Percentiles rank a stretch among this genome's conserved stretches.
phyloP scores from a whole-genome alignment of 805 yeast species.

The Teunomyces funiuensis region DNA sequence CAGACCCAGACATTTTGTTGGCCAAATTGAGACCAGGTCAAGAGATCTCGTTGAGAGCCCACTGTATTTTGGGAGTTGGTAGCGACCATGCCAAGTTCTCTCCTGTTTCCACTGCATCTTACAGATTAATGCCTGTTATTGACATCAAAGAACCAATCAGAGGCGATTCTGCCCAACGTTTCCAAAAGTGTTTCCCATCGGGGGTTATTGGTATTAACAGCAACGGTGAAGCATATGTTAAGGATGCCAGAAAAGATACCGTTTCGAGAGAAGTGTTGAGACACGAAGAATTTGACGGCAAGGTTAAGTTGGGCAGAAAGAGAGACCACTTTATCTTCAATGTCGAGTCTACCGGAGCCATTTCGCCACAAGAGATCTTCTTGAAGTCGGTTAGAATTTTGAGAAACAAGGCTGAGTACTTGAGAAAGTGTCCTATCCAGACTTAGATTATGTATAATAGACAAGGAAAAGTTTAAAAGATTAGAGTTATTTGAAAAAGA shows the following conservation, averaged over 20 bases:
- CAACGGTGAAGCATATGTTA: conserved; percentile 71
- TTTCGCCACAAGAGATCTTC: conserved; percentile 95
- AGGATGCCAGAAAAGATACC: conserved; percentile 91
- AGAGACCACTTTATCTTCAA: conserved; percentile 93
- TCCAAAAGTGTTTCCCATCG: conserved; percentile 87
- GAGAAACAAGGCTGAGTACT: conserved; percentile 78
- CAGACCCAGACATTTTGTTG: conserved; percentile 84
- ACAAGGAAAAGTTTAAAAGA: background rate
- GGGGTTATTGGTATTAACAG: conserved; percentile 83
- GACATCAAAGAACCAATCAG: conserved; percentile 70
- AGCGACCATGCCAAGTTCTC: conserved; percentile 96
- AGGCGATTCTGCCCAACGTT: conserved; percentile 74
- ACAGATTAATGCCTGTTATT: conserved; percentile 86
- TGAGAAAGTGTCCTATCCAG: conserved; percentile 75
- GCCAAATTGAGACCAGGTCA: conserved; percentile 97
- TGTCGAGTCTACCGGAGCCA: conserved; percentile 94
- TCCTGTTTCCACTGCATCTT: conserved; percentile 96
- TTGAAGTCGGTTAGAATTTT: conserved; percentile 84
- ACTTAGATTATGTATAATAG: conserved; percentile 31
- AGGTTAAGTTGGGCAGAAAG: conserved; percentile 86
- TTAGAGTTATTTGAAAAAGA: too few species aligned
- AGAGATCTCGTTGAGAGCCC: conserved; percentile 86
- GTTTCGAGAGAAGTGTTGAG: conserved; percentile 95
- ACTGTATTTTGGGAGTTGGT: conserved; percentile 89
- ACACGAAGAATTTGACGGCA: conserved; percentile 85